A percentile compares a stretch with the other conserved stretches of the same genome.
Evolutionary conservation across 2,329 filamentous ascomycete genomes (phyloP).

Genomic region (Pestalotiopsis sp.): DNA sequence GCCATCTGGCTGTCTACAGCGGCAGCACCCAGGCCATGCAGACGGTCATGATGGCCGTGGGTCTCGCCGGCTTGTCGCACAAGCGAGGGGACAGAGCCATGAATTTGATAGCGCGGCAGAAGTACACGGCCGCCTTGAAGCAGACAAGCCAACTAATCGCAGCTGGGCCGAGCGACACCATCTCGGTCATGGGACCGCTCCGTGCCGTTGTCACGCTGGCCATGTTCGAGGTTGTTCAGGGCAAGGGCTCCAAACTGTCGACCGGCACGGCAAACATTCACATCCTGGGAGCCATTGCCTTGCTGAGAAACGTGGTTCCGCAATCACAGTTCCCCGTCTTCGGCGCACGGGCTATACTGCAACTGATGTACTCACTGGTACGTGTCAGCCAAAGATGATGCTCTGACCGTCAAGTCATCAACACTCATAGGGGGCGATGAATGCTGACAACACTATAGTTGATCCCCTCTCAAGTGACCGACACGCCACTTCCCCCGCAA

Average conservation of each 20-base stretch:
- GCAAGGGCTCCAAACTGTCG: conserved; percentile 46
- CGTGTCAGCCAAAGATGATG: conserved; percentile 11
- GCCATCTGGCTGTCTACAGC: conserved; percentile 36
- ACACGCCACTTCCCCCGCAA: conserved; percentile 37
- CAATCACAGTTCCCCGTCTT: conserved; percentile 36
- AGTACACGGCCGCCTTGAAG: conserved; percentile 55
- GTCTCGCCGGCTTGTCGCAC: conserved; percentile 58
- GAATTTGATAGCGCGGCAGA: conserved; percentile 46
- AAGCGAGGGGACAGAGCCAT: conserved; percentile 46
- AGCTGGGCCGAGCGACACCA: conserved; percentile 31
- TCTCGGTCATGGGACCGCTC: conserved; percentile 43
- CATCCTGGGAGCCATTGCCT: conserved; percentile 58
- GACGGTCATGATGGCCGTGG: conserved; percentile 56
- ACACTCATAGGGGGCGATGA: not conserved
- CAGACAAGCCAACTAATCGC: conserved; percentile 43
- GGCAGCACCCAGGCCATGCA: conserved; percentile 40
- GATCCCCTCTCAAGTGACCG: conserved; percentile 42
- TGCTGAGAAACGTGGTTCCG: conserved; percentile 50
- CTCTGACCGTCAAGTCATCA: not conserved
- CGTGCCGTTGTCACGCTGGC: conserved; percentile 57
- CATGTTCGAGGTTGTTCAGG: conserved; percentile 54
- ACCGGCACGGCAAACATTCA: conserved; percentile 56
- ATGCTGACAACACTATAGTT: conserved; percentile 33
- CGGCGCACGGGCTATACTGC: conserved; percentile 52
- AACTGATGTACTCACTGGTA: conserved; percentile 59